Percentiles rank a stretch among this genome's conserved stretches.
phyloP scores from a whole-genome alignment of 306 rosid species.

The Lathyrus oleraceus region DNA sequence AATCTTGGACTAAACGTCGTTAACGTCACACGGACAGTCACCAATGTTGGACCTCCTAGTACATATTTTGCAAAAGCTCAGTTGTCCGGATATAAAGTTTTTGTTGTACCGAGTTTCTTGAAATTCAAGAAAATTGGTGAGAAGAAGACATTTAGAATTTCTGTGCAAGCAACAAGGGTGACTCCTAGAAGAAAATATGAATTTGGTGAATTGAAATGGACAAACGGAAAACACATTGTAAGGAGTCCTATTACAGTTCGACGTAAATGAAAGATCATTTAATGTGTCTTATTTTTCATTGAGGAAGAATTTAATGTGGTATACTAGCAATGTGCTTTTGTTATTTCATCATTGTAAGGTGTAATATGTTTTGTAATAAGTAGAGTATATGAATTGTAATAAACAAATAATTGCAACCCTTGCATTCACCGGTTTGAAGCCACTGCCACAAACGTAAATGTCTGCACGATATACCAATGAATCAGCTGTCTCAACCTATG shows the following conservation, averaged over 20 bases:
- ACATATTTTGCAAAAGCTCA: slow-evolving; percentile 44
- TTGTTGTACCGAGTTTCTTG: slow-evolving; percentile 46
- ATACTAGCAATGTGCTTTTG: not conserved
- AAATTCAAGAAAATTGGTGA: slow-evolving; percentile 49
- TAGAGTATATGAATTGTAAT: not conserved
- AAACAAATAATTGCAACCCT: no score
- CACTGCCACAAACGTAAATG: no score
- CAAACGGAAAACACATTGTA: slow-evolving; percentile 52
- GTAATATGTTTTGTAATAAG: not conserved
- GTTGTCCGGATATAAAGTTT: slow-evolving; percentile 44
- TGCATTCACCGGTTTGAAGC: no score
- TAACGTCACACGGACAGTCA: slow-evolving; percentile 37
- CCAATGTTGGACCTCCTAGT: slow-evolving; percentile 55
- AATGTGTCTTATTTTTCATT: no score
- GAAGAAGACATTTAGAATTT: slow-evolving; percentile 49
- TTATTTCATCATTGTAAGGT: not conserved
- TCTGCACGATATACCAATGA: no score
- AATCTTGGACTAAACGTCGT: slow-evolving; percentile 29
- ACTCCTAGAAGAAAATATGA: slow-evolving; percentile 9
- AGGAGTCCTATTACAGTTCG: slow-evolving; percentile 55
- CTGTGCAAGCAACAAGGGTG: slow-evolving; percentile 35
- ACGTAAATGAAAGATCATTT: slow-evolving; percentile 20
- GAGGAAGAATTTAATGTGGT: not conserved
- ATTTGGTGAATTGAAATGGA: slow-evolving; percentile 47
- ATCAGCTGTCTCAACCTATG: no score